Conservation (phyloP, 2,329 filamentous ascomycete genomes). For the Diaporthe citriasiana region DNA sequence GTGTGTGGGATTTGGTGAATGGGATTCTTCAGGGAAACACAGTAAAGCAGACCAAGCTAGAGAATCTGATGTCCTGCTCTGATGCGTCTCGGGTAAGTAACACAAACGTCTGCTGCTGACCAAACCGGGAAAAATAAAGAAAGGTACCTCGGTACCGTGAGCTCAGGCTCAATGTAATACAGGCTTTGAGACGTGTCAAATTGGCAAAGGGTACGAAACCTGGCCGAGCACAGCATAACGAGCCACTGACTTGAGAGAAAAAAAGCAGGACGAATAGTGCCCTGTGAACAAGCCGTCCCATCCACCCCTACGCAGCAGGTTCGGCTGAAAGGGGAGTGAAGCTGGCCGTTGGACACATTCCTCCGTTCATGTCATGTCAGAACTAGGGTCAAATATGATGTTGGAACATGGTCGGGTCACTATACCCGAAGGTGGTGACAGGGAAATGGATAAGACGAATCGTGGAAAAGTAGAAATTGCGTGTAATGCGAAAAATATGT, state of each 20-base stretch:
- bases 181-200: neutral
- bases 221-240: neutral
- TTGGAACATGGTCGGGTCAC: neutral
- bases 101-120: neutral
- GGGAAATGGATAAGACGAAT: too few species aligned
- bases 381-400: neutral
- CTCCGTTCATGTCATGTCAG: neutral
- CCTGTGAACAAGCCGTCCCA: neutral
- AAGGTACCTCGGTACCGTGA: neutral
- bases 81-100: neutral
- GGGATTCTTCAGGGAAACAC: neutral
- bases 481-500: neutral
- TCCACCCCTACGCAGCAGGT: slow-evolving; percentile 19
- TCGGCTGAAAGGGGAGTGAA: slow-evolving; percentile 14
- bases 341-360: neutral
- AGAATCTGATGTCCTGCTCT: neutral
- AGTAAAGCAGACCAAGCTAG: neutral
- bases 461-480: neutral
- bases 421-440: neutral
- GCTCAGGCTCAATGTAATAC: neutral
- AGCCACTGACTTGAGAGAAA: neutral
- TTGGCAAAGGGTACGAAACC: neutral
- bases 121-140: neutral
- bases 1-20: neutral
- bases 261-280: neutral